Conservation (phyloP, 1,284 basidiomycete species). For the Rhodotorula sp. region DNA sequence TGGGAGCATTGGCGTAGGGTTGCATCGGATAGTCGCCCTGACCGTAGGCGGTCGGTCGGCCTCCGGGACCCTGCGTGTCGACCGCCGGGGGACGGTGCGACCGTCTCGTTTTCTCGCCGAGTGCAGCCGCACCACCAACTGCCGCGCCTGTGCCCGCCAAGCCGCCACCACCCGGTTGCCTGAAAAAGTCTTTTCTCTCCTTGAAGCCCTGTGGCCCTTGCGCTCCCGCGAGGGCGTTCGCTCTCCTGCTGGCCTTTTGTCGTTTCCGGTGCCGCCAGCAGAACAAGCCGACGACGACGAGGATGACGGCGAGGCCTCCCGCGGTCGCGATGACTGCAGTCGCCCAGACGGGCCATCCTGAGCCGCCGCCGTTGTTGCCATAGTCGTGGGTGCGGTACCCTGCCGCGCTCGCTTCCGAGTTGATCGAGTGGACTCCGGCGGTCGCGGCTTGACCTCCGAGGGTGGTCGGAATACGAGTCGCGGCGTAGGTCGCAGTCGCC, state of each 20-base stretch:
- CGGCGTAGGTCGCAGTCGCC: constrained; percentile 17
- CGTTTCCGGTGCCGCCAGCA: constrained; percentile 13
- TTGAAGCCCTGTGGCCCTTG: background rate
- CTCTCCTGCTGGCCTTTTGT: constrained; percentile 13
- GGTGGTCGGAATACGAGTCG: constrained; percentile 22
- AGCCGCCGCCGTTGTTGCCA: constrained; percentile 1
- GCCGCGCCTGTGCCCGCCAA: background rate
- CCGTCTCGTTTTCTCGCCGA: background rate
- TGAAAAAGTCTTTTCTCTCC: background rate
- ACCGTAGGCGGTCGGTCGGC: background rate
- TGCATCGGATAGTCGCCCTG: background rate
- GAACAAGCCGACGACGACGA: constrained; percentile 12
- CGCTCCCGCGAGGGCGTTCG: background rate
- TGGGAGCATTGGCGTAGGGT: background rate
- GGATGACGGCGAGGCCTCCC: constrained; percentile 19
- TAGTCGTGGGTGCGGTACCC: constrained; percentile 12
- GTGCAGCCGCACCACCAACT: background rate
- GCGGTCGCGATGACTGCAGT: constrained; percentile 26
- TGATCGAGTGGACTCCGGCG: constrained; percentile 21
- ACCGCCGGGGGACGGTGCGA: background rate
- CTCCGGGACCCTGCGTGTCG: background rate
- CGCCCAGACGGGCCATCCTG: constrained; percentile 32
- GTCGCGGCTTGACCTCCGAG: constrained; percentile 32
- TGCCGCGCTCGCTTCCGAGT: background rate
- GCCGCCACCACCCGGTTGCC: too few species aligned